These are phyloP conservation scores for Aspergillus tamarii DNA, from an alignment of 2,329 filamentous ascomycete genomes.

Conservation along the genomic window DNA sequence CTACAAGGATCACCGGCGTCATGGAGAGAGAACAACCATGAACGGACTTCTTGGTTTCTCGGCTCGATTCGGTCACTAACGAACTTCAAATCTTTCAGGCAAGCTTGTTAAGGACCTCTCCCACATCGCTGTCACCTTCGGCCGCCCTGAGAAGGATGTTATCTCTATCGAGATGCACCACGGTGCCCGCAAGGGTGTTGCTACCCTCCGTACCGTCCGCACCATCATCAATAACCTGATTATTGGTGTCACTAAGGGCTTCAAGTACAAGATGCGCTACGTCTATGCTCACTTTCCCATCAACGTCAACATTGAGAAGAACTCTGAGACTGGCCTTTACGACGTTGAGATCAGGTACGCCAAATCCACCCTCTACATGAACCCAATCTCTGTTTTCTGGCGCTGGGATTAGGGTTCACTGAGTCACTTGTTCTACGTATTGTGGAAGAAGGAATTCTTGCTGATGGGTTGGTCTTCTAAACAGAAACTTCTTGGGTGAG, in stretches of 20 bases:
- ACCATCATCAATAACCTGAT: slow-evolving; percentile 99
- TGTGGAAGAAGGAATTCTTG: slow-evolving; percentile 5
- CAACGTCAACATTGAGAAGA: slow-evolving; percentile 99
- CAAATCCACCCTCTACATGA: neutral
- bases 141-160: slow-evolving; percentile 77
- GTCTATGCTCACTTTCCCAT: slow-evolving; percentile 99
- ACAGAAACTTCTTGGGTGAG: slow-evolving; percentile 96
- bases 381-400: neutral
- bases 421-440: neutral
- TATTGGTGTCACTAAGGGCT: slow-evolving; percentile 97
- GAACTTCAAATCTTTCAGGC: slow-evolving; percentile 54
- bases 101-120: slow-evolving; percentile 97
- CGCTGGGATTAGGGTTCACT: neutral
- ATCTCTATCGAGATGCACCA: slow-evolving; percentile 99
- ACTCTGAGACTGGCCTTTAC: slow-evolving; percentile 80
- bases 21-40: neutral
- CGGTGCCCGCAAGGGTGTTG: slow-evolving; percentile 95
- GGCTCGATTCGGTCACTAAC: slow-evolving; percentile 5
- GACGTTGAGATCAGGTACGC: slow-evolving; percentile 97
- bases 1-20: neutral
- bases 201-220: slow-evolving; percentile 95
- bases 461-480: slow-evolving; percentile 36
- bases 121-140: slow-evolving; percentile 96
- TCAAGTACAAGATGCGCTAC: slow-evolving; percentile 99
- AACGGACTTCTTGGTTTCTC: neutral